Evolutionary conservation across 2,329 filamentous ascomycete species (phyloP).

Genomic region (Fusarium ambrosium): DNA sequence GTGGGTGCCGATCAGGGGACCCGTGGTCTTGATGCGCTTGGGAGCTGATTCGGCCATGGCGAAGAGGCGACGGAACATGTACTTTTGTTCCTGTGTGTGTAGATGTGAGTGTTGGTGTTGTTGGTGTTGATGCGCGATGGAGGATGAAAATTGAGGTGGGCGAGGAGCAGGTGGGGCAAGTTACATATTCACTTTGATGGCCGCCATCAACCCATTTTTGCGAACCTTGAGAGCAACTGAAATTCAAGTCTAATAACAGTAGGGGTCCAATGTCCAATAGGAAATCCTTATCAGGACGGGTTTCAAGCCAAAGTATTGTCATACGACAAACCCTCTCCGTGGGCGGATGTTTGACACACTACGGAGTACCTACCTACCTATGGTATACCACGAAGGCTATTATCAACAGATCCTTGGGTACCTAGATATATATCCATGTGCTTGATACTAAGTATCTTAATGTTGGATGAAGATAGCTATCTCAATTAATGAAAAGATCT

Average conservation of each 20-base stretch:
- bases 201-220: background rate
- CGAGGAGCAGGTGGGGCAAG: background rate
- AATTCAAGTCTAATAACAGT: background rate
- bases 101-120: constrained; percentile 7
- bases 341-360: background rate
- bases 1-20: constrained; percentile 87
- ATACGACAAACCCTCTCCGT: background rate
- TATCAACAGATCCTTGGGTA: background rate
- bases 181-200: background rate
- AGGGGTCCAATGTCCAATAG: background rate
- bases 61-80: constrained; percentile 52
- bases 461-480: too few species aligned
- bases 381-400: background rate
- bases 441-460: background rate
- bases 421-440: background rate
- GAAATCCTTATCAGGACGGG: background rate
- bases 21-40: constrained; percentile 86
- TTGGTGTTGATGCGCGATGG: background rate
- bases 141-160: constrained; percentile 4
- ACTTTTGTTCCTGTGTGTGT: constrained; percentile 13
- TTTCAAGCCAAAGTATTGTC: background rate
- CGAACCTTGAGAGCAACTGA: background rate
- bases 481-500: background rate
- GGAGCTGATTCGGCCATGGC: constrained; percentile 73
- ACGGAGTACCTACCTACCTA: background rate